Base-by-base conservation (phyloP, 257 asterid genomes). In the Handroanthus guayacan region DNA sequence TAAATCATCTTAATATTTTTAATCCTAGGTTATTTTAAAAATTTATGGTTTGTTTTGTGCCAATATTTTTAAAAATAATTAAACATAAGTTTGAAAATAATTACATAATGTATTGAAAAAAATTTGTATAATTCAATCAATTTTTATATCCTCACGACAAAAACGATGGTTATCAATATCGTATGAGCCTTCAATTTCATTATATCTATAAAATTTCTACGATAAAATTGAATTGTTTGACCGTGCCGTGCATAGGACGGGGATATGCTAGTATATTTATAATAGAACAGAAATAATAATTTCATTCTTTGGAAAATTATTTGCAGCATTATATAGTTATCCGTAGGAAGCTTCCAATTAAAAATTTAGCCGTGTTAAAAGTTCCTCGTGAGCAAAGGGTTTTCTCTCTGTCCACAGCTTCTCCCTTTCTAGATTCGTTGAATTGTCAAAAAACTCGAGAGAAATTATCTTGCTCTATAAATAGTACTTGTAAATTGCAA, bases 341-440 rank as follows among this genome's bases (percentile, higher is more conserved):
- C 9, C 12, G 17, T 5, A 14, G 37, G 78, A 78, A 78, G 67
- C n/a, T 78, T 71, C 77, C 13, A 69, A 68, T 25, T 3, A 47
- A 3, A 31, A 43, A n/a, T n/a, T n/a, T n/a, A n/a, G 63, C 43
- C 69, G 64, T 37, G 52, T 48, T 3, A 63, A 54, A 50, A 4
- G 47, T 38, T 58, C 64, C n/a, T 25, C 52, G 52, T 43, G 41
- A 45, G 62, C 14, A 52, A 55, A 47, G 11, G 51, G 62, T 4
- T 0, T 0, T 50, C 51, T 31, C 3, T 47, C 47, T 58, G 14
- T 44, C 31, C 20, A 41, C 34, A 11, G 18, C 3, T 55, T 20
- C 52, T 67, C 73, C 82, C 64, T 57, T 52, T 78, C 82, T 72
- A 71, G 78, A 78, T 31, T 54, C 43, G 18, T 5, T 5, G 5